Evolutionary conservation across 2,329 filamentous ascomycete genomes (phyloP), one percentile per base, ranked within the genome.

Genomic region (Stemphylium lycopersici): DNA sequence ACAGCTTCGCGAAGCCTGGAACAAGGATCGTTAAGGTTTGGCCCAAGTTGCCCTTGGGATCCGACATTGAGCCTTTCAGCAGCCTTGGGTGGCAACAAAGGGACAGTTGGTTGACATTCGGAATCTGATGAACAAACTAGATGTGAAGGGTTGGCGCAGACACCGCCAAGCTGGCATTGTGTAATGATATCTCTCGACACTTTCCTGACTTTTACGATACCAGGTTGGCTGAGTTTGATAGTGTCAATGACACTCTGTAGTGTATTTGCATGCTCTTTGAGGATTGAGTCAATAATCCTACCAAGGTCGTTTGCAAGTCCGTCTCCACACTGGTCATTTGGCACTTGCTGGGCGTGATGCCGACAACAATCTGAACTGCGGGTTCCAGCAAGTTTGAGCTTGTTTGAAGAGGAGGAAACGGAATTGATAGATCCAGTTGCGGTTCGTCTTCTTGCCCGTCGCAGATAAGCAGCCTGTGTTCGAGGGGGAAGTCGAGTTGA

Each of bases 221-320:
- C 55, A 12, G 63, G 61, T 32, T 61, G 62, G 15, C 61, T 65
- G n/a, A 48, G 55, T 16, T 68, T 63, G 26, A 77, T 67, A 47
- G 77, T 76, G 52, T 71, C 66, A 54, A 80, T 76, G 3, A 79
- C 71, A 37, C 63, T 60, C 50, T 76, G 68, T 7, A 80, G 60
- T 5, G 70, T 69, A 12, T 65, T 73, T 2, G 71, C 60, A 50
- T 78, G 76, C 55, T 79, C 77, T 29, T 74, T 61, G 13, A 79
- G 71, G 20, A 79, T 75, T 6, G 67, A 66, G 48, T 79, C 76
- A 33, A 79, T 74, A 41, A 74, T 66, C 6, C 70, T 55, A 6
- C 71, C 72, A 5, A 79, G 61, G 38, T 79, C 74, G 18, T 71
- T 65, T 5, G 67, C 69, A 16, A 72, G 66, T 1, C 48, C 51